Percentiles rank a stretch among this genome's conserved stretches.
Conservation (phyloP, 139 green algal genomes). For the Tetraselmis chui region DNA sequence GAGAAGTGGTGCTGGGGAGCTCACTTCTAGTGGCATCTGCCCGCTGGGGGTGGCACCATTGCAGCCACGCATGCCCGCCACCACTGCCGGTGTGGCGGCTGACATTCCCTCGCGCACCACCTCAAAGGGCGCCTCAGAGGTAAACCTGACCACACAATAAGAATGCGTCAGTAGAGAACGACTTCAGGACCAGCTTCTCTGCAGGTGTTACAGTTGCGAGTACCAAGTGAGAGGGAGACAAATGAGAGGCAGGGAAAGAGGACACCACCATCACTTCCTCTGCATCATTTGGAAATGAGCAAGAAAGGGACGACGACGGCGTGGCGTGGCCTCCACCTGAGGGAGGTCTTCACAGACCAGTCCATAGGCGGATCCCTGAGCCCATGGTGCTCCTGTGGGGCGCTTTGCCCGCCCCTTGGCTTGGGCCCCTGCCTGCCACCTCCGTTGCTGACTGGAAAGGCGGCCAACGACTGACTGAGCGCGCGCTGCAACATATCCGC, state of each 20-base stretch:
- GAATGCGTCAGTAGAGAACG: no score
- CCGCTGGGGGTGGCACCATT: background rate
- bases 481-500: background rate
- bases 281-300: no score
- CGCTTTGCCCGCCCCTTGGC: background rate
- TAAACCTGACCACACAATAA: no score
- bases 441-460: background rate
- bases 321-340: no score
- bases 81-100: background rate
- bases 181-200: no score
- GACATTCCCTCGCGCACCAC: background rate
- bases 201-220: no score
- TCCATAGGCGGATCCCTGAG: conserved; percentile 18
- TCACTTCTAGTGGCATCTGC: no score
- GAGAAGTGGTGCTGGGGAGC: no score
- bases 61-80: background rate
- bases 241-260: no score
- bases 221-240: no score
- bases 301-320: no score
- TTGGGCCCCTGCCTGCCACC: background rate
- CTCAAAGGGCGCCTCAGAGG: background rate
- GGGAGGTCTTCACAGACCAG: conserved; percentile 26
- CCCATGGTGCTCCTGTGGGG: background rate
- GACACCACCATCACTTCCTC: no score
- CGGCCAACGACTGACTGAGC: background rate